phyloP scores from a whole-genome alignment of 352 stramenopile genomes.

The Achlya hypogyna region DNA sequence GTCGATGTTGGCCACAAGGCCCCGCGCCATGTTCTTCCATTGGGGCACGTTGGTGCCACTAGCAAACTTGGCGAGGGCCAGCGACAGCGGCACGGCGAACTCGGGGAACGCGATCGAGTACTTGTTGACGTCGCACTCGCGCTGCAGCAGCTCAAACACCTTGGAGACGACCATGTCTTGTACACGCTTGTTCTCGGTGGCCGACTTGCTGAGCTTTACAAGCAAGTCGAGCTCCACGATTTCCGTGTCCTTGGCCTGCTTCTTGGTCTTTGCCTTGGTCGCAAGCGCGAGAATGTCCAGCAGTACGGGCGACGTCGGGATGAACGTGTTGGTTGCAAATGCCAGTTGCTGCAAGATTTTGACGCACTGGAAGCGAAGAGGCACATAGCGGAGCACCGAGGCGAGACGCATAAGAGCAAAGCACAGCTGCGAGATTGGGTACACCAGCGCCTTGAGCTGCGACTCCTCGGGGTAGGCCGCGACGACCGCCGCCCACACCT shows the following conservation, averaged over 20 bases:
- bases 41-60: conserved; percentile 63
- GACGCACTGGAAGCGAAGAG: conserved; percentile 95
- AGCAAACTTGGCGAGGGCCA: conserved; percentile 86
- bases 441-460: conserved; percentile 90
- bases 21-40: conserved; percentile 65
- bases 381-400: conserved; percentile 75
- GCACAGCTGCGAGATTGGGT: conserved; percentile 90
- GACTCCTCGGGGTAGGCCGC: conserved; percentile 74
- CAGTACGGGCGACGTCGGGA: conserved; percentile 90
- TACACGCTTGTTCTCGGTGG: conserved; percentile 75
- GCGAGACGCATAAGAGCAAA: conserved; percentile 68
- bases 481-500: conserved; percentile 94
- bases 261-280: conserved; percentile 17
- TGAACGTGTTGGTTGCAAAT: conserved; percentile 89
- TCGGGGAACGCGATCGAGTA: conserved; percentile 95
- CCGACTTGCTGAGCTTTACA: conserved; percentile 89
- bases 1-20: conserved; percentile 56
- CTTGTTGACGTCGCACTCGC: conserved; percentile 92
- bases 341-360: conserved; percentile 94
- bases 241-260: conserved; percentile 37
- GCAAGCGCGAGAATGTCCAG: conserved; percentile 85
- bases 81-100: conserved; percentile 82
- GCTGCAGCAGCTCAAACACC: conserved; percentile 90
- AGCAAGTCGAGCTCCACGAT: conserved; percentile 65
- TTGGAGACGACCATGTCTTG: conserved; percentile 87